Base-by-base conservation (phyloP, 73 alveolate species). In the Durusdinium trenchii region DNA sequence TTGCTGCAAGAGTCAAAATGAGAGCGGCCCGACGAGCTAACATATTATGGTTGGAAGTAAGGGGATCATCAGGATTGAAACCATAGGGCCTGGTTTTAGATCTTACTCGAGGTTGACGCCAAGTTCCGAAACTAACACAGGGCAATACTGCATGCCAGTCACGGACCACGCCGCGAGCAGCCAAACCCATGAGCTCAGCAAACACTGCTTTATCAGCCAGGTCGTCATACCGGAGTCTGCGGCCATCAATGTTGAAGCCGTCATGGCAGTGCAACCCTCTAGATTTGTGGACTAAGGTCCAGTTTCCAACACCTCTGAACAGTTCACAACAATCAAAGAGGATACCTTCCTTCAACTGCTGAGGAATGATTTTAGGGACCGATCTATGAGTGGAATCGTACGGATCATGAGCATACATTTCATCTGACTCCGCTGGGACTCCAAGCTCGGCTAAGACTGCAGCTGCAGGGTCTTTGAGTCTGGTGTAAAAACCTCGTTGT, bases 401-500 rank as follows among this genome's bases (percentile, higher is more conserved):
- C 2, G 48, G 52, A 0, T 73, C 52, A 51, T n/a, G 51, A 73
- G 52, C 14, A 30, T 38, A 73, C 84, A 20, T 48, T 32, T 7
- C 40, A 38, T 62, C 76, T 10, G 40, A 5, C 18, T 23, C 50
- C 4, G 84, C 36, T 0, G 48, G 52, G 14, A 73, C 28, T 3
- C 97, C 96, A 6, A 43, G 46, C 18, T 62, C 86, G 40, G 35
- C 20, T 4, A 90, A 57, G 23, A 67, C 42, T 1, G 47, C 87
- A 0, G 76, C 1, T 0, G 50, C 87, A 6, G 87, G 54, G 16
- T 42, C 45, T 52, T 36, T 52, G 23, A 90, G 45, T 30, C 38
- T 28, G 30, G 97, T 69, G 73, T 90, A 48, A 16, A 64, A 90
- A 3, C 97, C 97, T 45, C 73, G 28, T 14, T 67, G 97, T 20